Evolutionary conservation across 202 grass and related monocot genomes (phyloP).

Genomic region (Cymbopogon flexuosus): DNA sequence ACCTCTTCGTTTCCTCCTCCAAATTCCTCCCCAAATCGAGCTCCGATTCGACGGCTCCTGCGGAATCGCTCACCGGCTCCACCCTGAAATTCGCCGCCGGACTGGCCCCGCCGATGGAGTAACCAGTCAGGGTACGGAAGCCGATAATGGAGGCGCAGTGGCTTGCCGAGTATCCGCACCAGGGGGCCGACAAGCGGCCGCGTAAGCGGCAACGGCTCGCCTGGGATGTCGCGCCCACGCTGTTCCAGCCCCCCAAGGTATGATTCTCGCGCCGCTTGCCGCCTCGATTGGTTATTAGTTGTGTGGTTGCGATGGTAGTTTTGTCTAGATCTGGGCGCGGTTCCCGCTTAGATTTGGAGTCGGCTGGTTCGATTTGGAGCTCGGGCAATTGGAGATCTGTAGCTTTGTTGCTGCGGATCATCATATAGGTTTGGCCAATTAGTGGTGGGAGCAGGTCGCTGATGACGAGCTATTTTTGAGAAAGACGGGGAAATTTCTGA

Average conservation of each 20-base stretch:
- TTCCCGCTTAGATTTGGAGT: conserved; percentile 27
- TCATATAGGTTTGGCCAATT: conserved; percentile 2
- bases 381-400: background rate
- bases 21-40: conserved; percentile 23
- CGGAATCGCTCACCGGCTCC: background rate
- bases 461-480: background rate
- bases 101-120: conserved; percentile 30
- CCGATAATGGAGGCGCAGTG: conserved; percentile 78
- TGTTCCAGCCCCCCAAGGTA: conserved; percentile 64
- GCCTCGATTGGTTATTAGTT: conserved; percentile 16
- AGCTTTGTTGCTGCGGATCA: background rate
- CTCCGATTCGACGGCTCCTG: conserved; percentile 12
- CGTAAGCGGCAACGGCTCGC: conserved; percentile 69
- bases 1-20: background rate
- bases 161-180: conserved; percentile 76
- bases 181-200: conserved; percentile 63
- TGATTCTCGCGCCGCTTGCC: background rate
- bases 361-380: background rate
- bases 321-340: conserved; percentile 26
- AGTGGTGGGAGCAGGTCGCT: background rate
- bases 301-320: background rate
- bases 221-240: conserved; percentile 64
- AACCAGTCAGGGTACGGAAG: background rate
- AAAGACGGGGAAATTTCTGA: background rate
- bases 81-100: background rate